phyloP scores from a whole-genome alignment of 1,139 yeast species.

The Hanseniaspora sp. region DNA sequence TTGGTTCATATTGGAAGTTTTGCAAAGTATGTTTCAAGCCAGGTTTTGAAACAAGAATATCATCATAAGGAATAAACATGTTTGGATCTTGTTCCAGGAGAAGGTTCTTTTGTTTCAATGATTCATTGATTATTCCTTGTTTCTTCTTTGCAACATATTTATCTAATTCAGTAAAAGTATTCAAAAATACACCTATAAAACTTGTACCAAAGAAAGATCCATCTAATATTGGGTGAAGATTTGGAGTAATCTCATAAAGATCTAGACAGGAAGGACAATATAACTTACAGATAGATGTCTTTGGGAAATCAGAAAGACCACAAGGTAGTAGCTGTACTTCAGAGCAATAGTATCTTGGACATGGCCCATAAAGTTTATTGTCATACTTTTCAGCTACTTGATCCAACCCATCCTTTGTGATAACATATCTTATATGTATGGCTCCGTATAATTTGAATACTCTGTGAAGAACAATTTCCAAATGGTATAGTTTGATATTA shows the following conservation, averaged over 20 bases:
- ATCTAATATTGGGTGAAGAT: constrained; percentile 76
- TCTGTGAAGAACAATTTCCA: constrained; percentile 67
- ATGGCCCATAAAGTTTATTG: constrained; percentile 75
- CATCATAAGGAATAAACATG: constrained; percentile 10
- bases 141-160: constrained; percentile 42
- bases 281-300: constrained; percentile 79
- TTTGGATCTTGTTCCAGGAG: constrained; percentile 1
- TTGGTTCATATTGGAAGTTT: constrained; percentile 45
- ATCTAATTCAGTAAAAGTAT: constrained; percentile 80
- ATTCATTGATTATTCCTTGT: constrained; percentile 27
- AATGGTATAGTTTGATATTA: constrained; percentile 26
- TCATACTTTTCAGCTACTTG: constrained; percentile 95
- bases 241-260: constrained; percentile 73
- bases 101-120: constrained; percentile 18
- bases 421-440: constrained; percentile 83
- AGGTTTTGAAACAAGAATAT: constrained; percentile 6
- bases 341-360: constrained; percentile 84
- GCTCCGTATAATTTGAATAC: constrained; percentile 89
- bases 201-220: constrained; percentile 97
- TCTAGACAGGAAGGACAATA: constrained; percentile 94
- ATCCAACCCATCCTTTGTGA: constrained; percentile 81
- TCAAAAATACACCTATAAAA: constrained; percentile 82
- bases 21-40: constrained; percentile 14
- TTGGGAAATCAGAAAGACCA: constrained; percentile 84
- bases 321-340: constrained; percentile 89